A percentile compares a stretch with the other conserved stretches of the same genome.
These are phyloP conservation scores for Hypoxylon sp. DNA, from an alignment of 2,329 filamentous ascomycete species.

Conservation along the genomic window DNA sequence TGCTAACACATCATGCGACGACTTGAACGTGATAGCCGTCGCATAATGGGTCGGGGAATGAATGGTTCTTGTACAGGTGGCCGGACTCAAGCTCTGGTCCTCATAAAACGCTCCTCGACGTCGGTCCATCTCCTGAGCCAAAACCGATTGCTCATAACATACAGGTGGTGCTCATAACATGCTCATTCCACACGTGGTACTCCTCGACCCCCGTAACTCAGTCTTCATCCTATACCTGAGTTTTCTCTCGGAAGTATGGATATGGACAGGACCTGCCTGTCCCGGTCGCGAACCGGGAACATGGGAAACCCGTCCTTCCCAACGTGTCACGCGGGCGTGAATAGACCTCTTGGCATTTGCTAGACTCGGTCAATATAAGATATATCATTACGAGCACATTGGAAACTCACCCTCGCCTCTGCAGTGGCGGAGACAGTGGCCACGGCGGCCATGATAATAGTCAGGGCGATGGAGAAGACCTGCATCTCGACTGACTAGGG, in stretches of 20 bases:
- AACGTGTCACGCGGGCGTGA: slow-evolving; percentile 31
- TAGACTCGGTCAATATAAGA: slow-evolving; percentile 14
- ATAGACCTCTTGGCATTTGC: slow-evolving; percentile 24
- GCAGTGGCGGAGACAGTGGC: slow-evolving; percentile 28
- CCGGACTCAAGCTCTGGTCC: slow-evolving; percentile 31
- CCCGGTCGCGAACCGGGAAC: slow-evolving; percentile 21
- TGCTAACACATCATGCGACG: slow-evolving; percentile 39
- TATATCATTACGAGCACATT: background rate
- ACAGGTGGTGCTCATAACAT: slow-evolving; percentile 36
- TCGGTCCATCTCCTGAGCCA: slow-evolving; percentile 30
- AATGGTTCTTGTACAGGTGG: slow-evolving; percentile 27
- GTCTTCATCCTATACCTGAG: slow-evolving; percentile 32
- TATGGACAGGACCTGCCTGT: slow-evolving; percentile 20
- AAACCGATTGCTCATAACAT: slow-evolving; percentile 36
- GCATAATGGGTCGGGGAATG: slow-evolving; percentile 34
- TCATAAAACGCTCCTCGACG: slow-evolving; percentile 35
- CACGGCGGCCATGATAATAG: slow-evolving; percentile 41
- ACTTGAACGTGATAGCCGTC: slow-evolving; percentile 23
- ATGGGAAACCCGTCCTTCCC: slow-evolving; percentile 15
- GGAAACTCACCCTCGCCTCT: slow-evolving; percentile 35
- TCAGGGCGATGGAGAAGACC: slow-evolving; percentile 38
- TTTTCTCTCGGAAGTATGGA: slow-evolving; percentile 26
- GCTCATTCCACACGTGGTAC: slow-evolving; percentile 28
- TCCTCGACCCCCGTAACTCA: slow-evolving; percentile 19
- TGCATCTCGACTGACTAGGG: slow-evolving; percentile 37